These are phyloP conservation scores for Liquidambar formosana DNA, from an alignment of 164 flowering plant species.

Conservation along the genomic window DNA sequence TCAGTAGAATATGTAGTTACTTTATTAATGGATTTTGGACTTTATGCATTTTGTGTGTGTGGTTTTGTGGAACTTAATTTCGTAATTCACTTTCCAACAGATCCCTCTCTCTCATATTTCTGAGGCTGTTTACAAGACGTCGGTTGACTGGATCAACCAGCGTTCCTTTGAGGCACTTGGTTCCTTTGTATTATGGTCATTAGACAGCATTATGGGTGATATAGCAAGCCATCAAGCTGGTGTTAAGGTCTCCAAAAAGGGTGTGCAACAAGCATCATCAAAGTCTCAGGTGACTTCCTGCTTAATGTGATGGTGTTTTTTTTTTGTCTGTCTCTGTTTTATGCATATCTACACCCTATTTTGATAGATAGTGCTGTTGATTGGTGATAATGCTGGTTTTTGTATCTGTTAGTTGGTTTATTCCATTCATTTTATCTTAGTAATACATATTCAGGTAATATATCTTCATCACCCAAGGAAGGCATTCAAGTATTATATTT, in stretches of 20 bases:
- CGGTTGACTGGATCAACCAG: conserved; percentile 81
- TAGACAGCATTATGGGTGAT: conserved; percentile 74
- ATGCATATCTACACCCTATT: not conserved
- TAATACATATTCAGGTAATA: not conserved
- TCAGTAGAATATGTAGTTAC: no score
- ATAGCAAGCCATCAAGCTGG: conserved; percentile 54
- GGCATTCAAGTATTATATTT: not conserved
- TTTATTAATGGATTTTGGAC: no score
- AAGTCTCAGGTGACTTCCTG: conserved; percentile 71
- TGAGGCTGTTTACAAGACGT: conserved; percentile 79
- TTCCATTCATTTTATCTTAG: not conserved
- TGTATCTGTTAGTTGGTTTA: not conserved
- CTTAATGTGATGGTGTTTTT: not conserved
- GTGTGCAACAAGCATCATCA: conserved; percentile 52
- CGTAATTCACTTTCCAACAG: conserved; percentile 34
- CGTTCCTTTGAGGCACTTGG: conserved; percentile 63
- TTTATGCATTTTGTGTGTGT: no score
- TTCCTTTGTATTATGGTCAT: conserved; percentile 65
- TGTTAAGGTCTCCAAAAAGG: conserved; percentile 75
- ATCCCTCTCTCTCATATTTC: conserved; percentile 70
- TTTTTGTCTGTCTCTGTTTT: not conserved
- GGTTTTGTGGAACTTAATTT: no score
- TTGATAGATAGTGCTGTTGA: not conserved
- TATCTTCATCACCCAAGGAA: no score
- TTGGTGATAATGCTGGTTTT: not conserved